A percentile compares a stretch with the other conserved stretches of the same genome.
Evolutionary conservation across 1,284 basidiomycete species (phyloP).

Genomic region (Malassezia dermatis): DNA sequence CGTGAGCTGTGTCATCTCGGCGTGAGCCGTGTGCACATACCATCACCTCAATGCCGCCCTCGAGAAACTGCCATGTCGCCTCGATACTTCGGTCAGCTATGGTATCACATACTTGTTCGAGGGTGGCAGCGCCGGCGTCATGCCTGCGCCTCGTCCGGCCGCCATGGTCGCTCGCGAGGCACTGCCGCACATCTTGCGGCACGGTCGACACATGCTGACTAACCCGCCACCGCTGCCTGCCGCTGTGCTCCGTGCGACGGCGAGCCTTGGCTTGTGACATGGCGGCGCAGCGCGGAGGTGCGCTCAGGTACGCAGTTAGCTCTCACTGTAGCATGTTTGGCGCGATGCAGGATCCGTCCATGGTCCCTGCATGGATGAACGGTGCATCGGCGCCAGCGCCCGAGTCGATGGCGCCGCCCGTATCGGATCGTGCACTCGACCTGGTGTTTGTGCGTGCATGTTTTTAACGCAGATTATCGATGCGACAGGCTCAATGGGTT

Average conservation of each 20-base stretch:
- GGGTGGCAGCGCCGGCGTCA: slow-evolving; percentile 4
- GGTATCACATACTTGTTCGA: slow-evolving; percentile 11
- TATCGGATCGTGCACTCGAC: slow-evolving; percentile 30
- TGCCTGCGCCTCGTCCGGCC: slow-evolving; percentile 2
- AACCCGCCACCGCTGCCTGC: neutral
- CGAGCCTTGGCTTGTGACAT: neutral
- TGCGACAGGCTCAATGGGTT: slow-evolving; percentile 47
- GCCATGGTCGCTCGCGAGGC: slow-evolving; percentile 2
- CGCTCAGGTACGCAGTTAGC: neutral
- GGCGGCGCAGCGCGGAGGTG: neutral
- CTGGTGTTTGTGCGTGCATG: slow-evolving; percentile 30
- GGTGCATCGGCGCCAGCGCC: neutral
- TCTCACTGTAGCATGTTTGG: slow-evolving; percentile 32
- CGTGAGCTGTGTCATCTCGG: slow-evolving; percentile 53
- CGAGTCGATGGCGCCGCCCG: neutral
- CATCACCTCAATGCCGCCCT: slow-evolving; percentile 60
- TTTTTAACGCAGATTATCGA: slow-evolving; percentile 32
- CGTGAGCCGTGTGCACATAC: slow-evolving; percentile 7
- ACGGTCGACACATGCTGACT: neutral
- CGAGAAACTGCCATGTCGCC: slow-evolving; percentile 79
- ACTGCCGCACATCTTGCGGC: neutral
- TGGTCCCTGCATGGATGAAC: slow-evolving; percentile 17
- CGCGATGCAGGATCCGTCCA: slow-evolving; percentile 26
- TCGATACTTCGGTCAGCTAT: slow-evolving; percentile 50
- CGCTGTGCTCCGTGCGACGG: neutral